These are phyloP conservation scores for Hypoxylon cercidicola DNA, from an alignment of 495 filamentous ascomycete species.

Conservation along the genomic window DNA sequence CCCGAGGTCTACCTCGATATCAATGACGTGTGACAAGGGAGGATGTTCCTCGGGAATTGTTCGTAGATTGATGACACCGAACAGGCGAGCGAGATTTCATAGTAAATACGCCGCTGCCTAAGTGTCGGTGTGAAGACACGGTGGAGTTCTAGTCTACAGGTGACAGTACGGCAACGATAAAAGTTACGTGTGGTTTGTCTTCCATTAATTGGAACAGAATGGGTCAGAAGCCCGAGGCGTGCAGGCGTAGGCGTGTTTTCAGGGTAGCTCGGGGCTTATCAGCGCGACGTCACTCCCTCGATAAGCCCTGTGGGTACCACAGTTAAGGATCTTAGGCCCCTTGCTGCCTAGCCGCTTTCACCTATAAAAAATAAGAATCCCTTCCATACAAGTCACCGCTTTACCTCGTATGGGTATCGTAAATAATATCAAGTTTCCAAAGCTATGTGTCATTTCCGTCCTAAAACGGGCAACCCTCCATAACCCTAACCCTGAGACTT, in stretches of 20 bases:
- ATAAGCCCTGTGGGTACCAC: constrained; percentile 29
- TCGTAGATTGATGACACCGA: constrained; percentile 2
- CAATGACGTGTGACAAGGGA: constrained; percentile 5
- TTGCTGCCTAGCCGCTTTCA: too few relatives aligned
- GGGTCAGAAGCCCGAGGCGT: constrained; percentile 9
- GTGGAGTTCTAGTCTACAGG: constrained; percentile 14
- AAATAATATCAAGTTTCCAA: too few relatives aligned
- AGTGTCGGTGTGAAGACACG: constrained; percentile 16
- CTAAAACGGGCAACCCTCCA: too few relatives aligned
- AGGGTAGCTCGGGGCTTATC: constrained; percentile 23
- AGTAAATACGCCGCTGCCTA: not conserved
- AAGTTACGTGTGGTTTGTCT: not conserved
- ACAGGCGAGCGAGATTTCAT: constrained; percentile 13
- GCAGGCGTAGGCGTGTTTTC: constrained; percentile 13
- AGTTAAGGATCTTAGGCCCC: not conserved
- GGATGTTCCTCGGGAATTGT: not conserved
- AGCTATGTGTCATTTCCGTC: too few relatives aligned
- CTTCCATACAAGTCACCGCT: too few relatives aligned
- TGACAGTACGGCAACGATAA: not conserved
- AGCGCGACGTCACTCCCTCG: constrained; percentile 33
- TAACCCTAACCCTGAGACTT: too few relatives aligned
- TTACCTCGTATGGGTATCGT: too few relatives aligned
- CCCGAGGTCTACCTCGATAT: constrained; percentile 1
- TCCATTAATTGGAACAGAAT: not conserved
- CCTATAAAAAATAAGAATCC: too few relatives aligned